Percentiles rank a stretch among this genome's conserved stretches.
Conservation (phyloP, 2,329 filamentous ascomycete species). For the Trichoderma sp. region DNA sequence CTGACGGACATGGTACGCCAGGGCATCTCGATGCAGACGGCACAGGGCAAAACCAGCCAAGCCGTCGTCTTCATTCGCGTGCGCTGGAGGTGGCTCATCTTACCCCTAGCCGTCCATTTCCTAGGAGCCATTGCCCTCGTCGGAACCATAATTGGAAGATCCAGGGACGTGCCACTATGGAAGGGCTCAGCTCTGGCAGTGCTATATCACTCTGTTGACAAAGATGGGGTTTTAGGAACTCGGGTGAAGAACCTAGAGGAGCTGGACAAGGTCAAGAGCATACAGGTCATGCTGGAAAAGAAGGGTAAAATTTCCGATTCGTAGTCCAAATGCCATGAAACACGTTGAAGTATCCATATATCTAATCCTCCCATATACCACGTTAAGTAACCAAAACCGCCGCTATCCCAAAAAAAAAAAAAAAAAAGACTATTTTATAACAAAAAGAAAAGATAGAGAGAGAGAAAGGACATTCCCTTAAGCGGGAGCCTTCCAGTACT, state of each 20-base stretch:
- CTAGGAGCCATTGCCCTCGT: background rate
- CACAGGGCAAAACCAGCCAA: background rate
- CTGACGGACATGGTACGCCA: background rate
- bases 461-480: background rate
- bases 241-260: background rate
- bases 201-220: background rate
- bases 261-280: background rate
- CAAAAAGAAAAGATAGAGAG: background rate
- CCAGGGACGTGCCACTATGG: background rate
- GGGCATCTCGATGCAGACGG: background rate
- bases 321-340: slow-evolving; percentile 18
- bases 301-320: background rate
- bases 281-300: background rate
- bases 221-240: background rate
- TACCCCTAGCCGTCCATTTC: background rate
- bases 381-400: slow-evolving; percentile 18
- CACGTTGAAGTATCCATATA: slow-evolving; percentile 24
- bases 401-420: background rate
- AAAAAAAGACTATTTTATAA: background rate
- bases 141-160: background rate
- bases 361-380: slow-evolving; percentile 1
- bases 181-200: background rate
- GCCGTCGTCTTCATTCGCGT: background rate
- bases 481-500: slow-evolving; percentile 56
- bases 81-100: background rate